phyloP scores from a whole-genome alignment of 495 filamentous ascomycete genomes.

The Thozetella sp. region DNA sequence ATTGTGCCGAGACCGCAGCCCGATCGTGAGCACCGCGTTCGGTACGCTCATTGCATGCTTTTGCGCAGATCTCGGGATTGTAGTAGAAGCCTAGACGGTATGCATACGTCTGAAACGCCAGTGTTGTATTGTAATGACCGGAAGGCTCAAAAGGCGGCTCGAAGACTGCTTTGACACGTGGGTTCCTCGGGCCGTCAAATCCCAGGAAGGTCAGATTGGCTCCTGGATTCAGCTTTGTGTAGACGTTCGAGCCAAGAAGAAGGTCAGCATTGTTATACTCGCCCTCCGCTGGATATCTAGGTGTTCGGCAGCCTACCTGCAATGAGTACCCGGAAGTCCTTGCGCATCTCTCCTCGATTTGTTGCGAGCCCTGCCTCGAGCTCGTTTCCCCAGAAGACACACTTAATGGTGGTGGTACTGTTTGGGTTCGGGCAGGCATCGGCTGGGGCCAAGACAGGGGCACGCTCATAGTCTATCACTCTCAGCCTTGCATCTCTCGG shows the following conservation, averaged over 20 bases:
- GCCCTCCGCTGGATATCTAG: background rate
- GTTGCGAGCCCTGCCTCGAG: background rate
- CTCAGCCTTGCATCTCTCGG: too few species aligned
- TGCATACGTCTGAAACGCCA: background rate
- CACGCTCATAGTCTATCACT: background rate
- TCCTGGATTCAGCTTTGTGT: background rate
- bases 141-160: background rate
- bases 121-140: background rate
- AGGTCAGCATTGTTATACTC: background rate
- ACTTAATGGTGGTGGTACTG: constrained; percentile 3
- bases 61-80: background rate
- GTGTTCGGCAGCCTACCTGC: background rate
- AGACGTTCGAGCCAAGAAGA: background rate
- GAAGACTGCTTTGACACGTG: background rate
- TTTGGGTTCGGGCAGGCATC: background rate
- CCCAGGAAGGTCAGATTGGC: background rate
- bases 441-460: background rate
- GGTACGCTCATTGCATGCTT: background rate
- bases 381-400: constrained; percentile 2
- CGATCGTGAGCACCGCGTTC: background rate
- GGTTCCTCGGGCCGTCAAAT: background rate
- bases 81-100: constrained; percentile 1
- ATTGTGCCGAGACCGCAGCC: background rate
- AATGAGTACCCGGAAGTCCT: constrained; percentile 2
- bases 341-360: constrained; percentile 1